Evolutionary conservation across 2,329 filamentous ascomycete species (phyloP).

Genomic region (Tolypocladium album): DNA sequence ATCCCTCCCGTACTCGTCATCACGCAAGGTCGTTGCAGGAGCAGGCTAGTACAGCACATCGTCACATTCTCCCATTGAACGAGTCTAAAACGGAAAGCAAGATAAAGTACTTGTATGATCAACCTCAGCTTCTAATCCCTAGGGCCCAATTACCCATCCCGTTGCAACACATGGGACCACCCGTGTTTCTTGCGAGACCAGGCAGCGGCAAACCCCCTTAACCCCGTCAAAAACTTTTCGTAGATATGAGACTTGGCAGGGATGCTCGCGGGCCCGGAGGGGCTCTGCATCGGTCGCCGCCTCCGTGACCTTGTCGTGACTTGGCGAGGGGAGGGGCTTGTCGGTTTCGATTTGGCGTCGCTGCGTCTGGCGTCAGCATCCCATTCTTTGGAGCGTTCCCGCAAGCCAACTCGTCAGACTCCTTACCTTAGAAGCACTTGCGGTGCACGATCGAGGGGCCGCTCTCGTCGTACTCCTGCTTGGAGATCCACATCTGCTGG

Average conservation of each 20-base stretch:
- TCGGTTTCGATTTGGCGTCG: slow-evolving; percentile 19
- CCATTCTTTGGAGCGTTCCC: not conserved
- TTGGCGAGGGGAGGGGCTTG: slow-evolving; percentile 21
- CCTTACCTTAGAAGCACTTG: slow-evolving; percentile 97
- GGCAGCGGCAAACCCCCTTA: slow-evolving; percentile 37
- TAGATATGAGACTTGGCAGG: slow-evolving; percentile 43
- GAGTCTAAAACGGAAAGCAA: slow-evolving; percentile 26
- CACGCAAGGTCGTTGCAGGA: not conserved
- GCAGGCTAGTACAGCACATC: not conserved
- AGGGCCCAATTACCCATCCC: slow-evolving; percentile 36
- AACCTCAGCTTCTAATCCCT: slow-evolving; percentile 42
- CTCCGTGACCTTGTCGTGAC: slow-evolving; percentile 32
- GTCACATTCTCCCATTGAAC: slow-evolving; percentile 14
- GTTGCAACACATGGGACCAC: slow-evolving; percentile 38
- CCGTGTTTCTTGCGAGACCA: slow-evolving; percentile 34
- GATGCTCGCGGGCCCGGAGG: slow-evolving; percentile 34
- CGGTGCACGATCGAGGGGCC: slow-evolving; percentile 98
- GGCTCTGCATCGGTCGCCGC: slow-evolving; percentile 31
- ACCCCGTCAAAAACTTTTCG: slow-evolving; percentile 47
- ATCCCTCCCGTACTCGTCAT: not conserved
- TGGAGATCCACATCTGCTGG: slow-evolving; percentile 99
- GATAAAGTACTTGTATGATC: slow-evolving; percentile 45
- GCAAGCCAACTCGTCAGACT: not conserved
- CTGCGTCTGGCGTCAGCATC: slow-evolving; percentile 14
- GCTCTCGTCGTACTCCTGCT: slow-evolving; percentile 99